Evolutionary conservation across 805 yeast species (phyloP).

Genomic region (Wickerhamiella kazuoi): DNA sequence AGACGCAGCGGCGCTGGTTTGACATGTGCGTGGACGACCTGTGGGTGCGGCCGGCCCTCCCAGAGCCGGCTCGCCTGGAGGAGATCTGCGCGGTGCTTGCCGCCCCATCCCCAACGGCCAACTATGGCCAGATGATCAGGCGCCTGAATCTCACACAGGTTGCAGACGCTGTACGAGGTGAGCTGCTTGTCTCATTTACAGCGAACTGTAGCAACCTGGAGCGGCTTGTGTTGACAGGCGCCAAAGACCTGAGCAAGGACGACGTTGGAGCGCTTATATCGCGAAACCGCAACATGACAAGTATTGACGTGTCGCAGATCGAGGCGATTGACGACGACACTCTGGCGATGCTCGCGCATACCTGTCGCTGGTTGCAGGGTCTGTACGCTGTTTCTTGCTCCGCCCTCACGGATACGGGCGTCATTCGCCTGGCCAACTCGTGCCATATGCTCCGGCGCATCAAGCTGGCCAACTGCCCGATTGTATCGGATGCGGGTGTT

Average conservation of each 20-base stretch:
- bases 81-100: slow-evolving; percentile 35
- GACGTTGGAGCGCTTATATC: slow-evolving; percentile 46
- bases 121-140: slow-evolving; percentile 41
- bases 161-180: slow-evolving; percentile 48
- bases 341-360: slow-evolving; percentile 44
- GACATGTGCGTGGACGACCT: slow-evolving; percentile 56
- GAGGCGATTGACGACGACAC: slow-evolving; percentile 52
- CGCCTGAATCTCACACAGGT: slow-evolving; percentile 66
- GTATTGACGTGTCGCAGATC: slow-evolving; percentile 76
- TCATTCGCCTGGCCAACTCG: slow-evolving; percentile 35
- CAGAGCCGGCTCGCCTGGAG: slow-evolving; percentile 30
- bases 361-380: slow-evolving; percentile 71
- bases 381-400: slow-evolving; percentile 76
- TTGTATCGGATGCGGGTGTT: slow-evolving; percentile 48
- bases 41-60: slow-evolving; percentile 76
- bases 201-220: slow-evolving; percentile 58
- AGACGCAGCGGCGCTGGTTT: slow-evolving; percentile 72
- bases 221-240: slow-evolving; percentile 69
- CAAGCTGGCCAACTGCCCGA: slow-evolving; percentile 54
- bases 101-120: slow-evolving; percentile 34
- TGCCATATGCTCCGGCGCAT: slow-evolving; percentile 71
- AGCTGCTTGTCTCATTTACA: slow-evolving; percentile 40
- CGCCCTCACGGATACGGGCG: slow-evolving; percentile 46
- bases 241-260: slow-evolving; percentile 41
- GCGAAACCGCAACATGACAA: slow-evolving; percentile 55